Evolutionary conservation across 1,284 basidiomycete species (phyloP), one percentile per base, ranked within the genome.

Genomic region (Trichosporon faecale): DNA sequence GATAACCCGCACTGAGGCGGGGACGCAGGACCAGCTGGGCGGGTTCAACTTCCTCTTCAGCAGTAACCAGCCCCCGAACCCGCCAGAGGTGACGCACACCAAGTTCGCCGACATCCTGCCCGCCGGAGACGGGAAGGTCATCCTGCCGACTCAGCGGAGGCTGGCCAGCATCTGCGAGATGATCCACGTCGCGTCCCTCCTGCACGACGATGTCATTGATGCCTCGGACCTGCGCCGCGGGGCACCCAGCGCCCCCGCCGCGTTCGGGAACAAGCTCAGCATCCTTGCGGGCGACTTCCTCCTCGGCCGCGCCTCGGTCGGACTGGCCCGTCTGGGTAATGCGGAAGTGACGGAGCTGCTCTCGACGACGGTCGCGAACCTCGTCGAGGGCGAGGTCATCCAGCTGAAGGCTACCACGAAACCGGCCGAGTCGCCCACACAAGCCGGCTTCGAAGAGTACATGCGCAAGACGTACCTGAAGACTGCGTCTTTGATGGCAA

Each of bases 161-260:
- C 88, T 99, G 27, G 96, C 96, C 1, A 94, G 96, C 79, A 97
- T 99, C 69, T 91, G 94, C 65, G 97, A 99, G 83, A 98, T 99
- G 94, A 94, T 99, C 72, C 95, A 99, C 81, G 94, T 98, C 73
- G 96, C 97, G 33, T 96, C 93, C 0, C 87, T 97, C 7, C 85
- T 99, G 18, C 97, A 99, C 81, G 95, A 99, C 87, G 93, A 94
- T 77, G 95, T 99, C 65, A 91, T 95, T 72, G 96, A 99, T 85
- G 87, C 87, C 70, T 93, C 95, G 0, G 86, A 89, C 16, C 87
- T 95, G 1, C 90, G 96, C 1, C 88, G 96, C 1, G 91, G 92
- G 5, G 88, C 87, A 0, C 89, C 94, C 3, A 93, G 91, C 14
- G 94, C 94, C 0, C 97, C 95, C 0, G 87, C 89, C 8, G 89